Evolutionary conservation across 2,329 filamentous ascomycete species (phyloP).

Genomic region (Ceratocystiopsis sp.): DNA sequence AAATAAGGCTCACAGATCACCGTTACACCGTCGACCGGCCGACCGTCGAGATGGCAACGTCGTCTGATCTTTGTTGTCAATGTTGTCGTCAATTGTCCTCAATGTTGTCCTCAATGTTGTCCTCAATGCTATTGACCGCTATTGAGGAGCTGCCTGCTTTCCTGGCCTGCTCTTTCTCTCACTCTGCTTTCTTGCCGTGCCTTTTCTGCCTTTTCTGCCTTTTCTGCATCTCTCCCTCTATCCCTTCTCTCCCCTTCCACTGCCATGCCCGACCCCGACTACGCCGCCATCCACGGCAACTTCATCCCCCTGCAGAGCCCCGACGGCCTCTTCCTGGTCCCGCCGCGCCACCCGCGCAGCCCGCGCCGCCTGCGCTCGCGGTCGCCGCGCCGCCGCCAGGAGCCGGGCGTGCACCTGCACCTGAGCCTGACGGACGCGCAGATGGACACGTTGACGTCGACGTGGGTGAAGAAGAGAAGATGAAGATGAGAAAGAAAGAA

Average conservation of each 20-base stretch:
- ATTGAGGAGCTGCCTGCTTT: too few species aligned
- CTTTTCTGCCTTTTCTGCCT: too few species aligned
- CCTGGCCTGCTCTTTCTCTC: too few species aligned
- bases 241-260: too few species aligned
- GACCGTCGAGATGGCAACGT: too few species aligned
- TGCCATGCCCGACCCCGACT: background rate
- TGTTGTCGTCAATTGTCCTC: too few species aligned
- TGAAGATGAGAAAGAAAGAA: background rate
- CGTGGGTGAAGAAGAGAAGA: slow-evolving; percentile 15
- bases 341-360: slow-evolving; percentile 9
- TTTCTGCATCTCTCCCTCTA: background rate
- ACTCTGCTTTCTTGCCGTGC: too few species aligned
- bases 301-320: slow-evolving; percentile 20
- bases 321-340: slow-evolving; percentile 16
- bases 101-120: too few species aligned
- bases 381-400: slow-evolving; percentile 17
- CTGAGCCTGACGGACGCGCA: slow-evolving; percentile 31
- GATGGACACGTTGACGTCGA: slow-evolving; percentile 29
- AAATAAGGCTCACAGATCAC: too few species aligned
- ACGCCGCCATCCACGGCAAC: slow-evolving; percentile 17
- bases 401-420: slow-evolving; percentile 26
- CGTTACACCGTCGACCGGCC: too few species aligned
- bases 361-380: slow-evolving; percentile 13
- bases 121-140: too few species aligned
- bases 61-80: too few species aligned